A percentile compares a stretch with the other conserved stretches of the same genome.
Evolutionary conservation across 108 stramenopile genomes (phyloP).

Genomic region (Cafeteria roenbergensis): DNA sequence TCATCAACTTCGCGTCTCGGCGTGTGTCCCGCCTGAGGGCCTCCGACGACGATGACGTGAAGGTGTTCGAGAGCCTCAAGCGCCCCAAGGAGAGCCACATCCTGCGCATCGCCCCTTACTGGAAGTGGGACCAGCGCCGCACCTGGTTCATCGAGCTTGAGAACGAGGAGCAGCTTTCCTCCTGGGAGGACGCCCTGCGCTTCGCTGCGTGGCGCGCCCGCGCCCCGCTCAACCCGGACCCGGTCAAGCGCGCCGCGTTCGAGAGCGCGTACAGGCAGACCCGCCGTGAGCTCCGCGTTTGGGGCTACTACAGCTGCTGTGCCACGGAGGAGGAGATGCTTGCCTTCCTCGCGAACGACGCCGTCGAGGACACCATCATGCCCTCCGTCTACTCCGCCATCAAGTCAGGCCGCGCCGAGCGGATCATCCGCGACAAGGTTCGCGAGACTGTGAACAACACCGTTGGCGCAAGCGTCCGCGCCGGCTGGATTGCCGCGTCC

Average conservation of each 20-base stretch:
- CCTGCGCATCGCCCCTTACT: not conserved
- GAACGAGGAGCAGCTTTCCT: not conserved
- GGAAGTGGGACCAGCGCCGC: not conserved
- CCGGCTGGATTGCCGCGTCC: not conserved
- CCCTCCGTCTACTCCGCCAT: not conserved
- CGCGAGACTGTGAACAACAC: not conserved
- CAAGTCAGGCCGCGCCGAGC: not conserved
- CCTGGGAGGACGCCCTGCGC: not conserved
- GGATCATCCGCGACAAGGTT: not conserved
- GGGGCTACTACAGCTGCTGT: not conserved
- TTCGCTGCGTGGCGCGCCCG: not conserved
- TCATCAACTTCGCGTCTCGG: not conserved
- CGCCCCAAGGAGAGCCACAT: too few species aligned
- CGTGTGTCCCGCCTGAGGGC: not conserved
- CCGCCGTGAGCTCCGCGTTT: not conserved
- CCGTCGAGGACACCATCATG: not conserved
- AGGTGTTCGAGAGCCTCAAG: not conserved
- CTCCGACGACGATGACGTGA: not conserved
- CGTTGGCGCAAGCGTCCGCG: not conserved
- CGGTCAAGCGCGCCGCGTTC: slow-evolving; percentile 3
- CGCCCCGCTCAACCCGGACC: not conserved
- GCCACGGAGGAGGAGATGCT: not conserved
- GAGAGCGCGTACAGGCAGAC: not conserved
- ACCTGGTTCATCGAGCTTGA: not conserved
- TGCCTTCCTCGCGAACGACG: not conserved